These are phyloP conservation scores for Mycena filopes DNA, from an alignment of 768 basidiomycete genomes.

Conservation along the genomic window DNA sequence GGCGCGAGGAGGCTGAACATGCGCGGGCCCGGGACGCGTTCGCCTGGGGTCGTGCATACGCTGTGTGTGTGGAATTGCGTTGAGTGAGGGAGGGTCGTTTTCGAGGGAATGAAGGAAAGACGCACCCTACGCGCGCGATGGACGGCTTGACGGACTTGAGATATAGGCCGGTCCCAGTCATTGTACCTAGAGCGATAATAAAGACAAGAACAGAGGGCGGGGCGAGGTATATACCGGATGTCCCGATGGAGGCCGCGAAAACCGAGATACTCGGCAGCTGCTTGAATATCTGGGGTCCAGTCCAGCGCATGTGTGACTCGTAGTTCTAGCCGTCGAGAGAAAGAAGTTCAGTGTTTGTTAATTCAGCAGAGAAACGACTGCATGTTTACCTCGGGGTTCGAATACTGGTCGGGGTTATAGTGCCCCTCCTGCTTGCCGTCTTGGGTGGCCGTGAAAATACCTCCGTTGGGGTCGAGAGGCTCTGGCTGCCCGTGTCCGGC, in stretches of 20 bases:
- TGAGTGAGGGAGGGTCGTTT: background rate
- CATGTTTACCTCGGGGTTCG: constrained; percentile 29
- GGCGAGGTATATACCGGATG: constrained; percentile 27
- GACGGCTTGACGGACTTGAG: constrained; percentile 36
- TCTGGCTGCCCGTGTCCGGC: constrained; percentile 38
- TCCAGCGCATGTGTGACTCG: constrained; percentile 40
- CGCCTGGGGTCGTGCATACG: constrained; percentile 36
- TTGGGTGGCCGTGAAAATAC: constrained; percentile 33
- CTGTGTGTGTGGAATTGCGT: constrained; percentile 11
- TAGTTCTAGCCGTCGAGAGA: constrained; percentile 5
- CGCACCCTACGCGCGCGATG: constrained; percentile 34
- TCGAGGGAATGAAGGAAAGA: background rate
- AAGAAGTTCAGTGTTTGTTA: too few relatives aligned
- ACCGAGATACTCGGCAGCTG: constrained; percentile 37
- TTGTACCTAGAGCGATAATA: constrained; percentile 33
- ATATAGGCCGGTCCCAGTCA: constrained; percentile 39
- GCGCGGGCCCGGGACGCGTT: constrained; percentile 39
- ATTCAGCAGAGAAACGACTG: background rate
- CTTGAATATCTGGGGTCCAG: constrained; percentile 39
- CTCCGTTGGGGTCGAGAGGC: constrained; percentile 37
- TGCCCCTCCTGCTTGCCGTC: constrained; percentile 29
- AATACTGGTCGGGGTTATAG: constrained; percentile 39
- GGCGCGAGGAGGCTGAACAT: constrained; percentile 35
- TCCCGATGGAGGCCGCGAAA: constrained; percentile 38
- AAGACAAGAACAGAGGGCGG: background rate